Base-by-base conservation (phyloP, 2,329 filamentous ascomycete species). In the Pestalotiopsis sp. region DNA sequence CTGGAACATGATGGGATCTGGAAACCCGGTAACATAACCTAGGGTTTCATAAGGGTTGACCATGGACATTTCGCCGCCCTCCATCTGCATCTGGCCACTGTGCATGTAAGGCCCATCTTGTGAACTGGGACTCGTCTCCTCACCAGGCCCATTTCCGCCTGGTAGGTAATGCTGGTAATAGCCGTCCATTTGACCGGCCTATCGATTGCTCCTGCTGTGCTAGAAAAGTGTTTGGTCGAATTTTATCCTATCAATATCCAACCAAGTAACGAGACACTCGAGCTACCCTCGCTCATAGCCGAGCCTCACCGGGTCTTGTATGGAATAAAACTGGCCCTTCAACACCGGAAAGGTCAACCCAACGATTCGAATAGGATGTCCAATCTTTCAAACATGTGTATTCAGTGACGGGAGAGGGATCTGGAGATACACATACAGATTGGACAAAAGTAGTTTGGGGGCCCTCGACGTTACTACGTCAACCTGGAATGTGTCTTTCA, bases 161-260 rank as follows among this genome's bases (percentile, higher is more conserved):
- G 85, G 82, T 67, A 88, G 79, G 73, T 88, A 88, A 71, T 85
- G 83, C 64, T 61, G 65, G 72, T 89, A 88, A 74, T 86, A 87
- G 71, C 88, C 86, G 75, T 83, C 84, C 87, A 89, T 89, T 68
- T 71, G 72, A 67, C 45, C 63, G 60, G 64, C 59, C 25, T 57
- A 39, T 60, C 17, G 31, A 14, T 52, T 3, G 14, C 45, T 25
- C 41, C 17, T 45, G 23, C 14, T 72, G 69, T 69, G 70, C 68
- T 64, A 71, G 65, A 31, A 20, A 64, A 62, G 36, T 36, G n/a
- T 59, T 20, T 23, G 11, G 23, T 13, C 25, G 23, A 58, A 14
- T 25, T 49, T 17, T n/a, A 39, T 4, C 63, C 17, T 25, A 65
- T 31, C 55, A 65, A 62, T 62, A 59, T 55, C 55, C 39, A 49